phyloP scores from a whole-genome alignment of 2,329 filamentous ascomycete species.

The Exophiala mesophila region DNA sequence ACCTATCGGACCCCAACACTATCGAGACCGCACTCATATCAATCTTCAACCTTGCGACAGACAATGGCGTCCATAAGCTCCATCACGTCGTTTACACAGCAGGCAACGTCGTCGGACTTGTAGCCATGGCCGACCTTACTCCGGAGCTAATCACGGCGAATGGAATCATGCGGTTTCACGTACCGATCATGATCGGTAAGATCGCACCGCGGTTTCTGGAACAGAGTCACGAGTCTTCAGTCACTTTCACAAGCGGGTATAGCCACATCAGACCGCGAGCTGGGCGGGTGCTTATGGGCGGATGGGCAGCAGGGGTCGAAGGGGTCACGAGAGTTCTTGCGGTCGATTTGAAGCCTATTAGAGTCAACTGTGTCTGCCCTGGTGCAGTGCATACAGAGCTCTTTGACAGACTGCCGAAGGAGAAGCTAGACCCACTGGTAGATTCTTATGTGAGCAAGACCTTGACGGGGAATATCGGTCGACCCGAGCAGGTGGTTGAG shows the following conservation, averaged over 20 bases:
- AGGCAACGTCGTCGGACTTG: slow-evolving; percentile 33
- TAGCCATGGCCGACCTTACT: slow-evolving; percentile 29
- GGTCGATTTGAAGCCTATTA: slow-evolving; percentile 39
- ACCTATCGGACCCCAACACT: slow-evolving; percentile 35
- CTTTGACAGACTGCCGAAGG: slow-evolving; percentile 4
- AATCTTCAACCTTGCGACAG: slow-evolving; percentile 39
- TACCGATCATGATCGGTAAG: slow-evolving; percentile 38
- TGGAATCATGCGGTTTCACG: slow-evolving; percentile 34
- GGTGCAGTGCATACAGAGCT: slow-evolving; percentile 36
- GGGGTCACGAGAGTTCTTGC: slow-evolving; percentile 36
- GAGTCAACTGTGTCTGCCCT: slow-evolving; percentile 40
- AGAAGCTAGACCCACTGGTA: slow-evolving; percentile 26
- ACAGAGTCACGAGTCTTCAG: slow-evolving; percentile 28
- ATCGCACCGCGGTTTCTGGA: slow-evolving; percentile 34
- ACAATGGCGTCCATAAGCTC: slow-evolving; percentile 29
- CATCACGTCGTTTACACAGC: slow-evolving; percentile 52
- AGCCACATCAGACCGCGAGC: slow-evolving; percentile 48
- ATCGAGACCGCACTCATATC: slow-evolving; percentile 38
- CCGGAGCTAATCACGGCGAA: slow-evolving; percentile 29
- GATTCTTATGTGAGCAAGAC: slow-evolving; percentile 33
- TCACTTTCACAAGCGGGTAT: slow-evolving; percentile 40
- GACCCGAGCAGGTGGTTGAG: slow-evolving; percentile 39
- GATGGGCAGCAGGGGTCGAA: slow-evolving; percentile 28
- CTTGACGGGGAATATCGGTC: slow-evolving; percentile 29
- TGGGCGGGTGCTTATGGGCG: slow-evolving; percentile 40